Evolutionary conservation across 2,329 filamentous ascomycete species (phyloP), one percentile per base, ranked within the genome.

Genomic region (Leptographium radiaticola): DNA sequence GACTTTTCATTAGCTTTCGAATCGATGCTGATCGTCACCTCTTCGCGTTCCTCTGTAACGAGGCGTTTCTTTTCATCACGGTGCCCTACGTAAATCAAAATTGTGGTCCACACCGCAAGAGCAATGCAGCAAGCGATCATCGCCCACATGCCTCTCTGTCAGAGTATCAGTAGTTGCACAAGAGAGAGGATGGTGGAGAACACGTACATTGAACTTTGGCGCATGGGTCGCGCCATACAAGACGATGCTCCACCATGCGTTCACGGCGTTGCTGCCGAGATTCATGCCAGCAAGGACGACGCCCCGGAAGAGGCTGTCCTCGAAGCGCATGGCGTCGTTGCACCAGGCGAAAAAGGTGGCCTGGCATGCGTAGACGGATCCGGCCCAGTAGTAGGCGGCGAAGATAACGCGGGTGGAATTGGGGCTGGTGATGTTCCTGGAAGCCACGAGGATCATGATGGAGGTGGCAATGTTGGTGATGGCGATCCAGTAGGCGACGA

Each of bases 311-410:
- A 81, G 74, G 20, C 77, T 75, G 56, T 85, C 78, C 60, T 86
- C 77, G 53, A 77, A 75, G 9, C 80, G 73, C 69, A 85, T 77
- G 2, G 80, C 79, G 60, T 87, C 84, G 59, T 88, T 87, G 25
- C 81, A 84, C 84, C 84, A 87, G 0, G 84, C 84, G 59, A 88
- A 87, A 60, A 87, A 87, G 0, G 80, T 84, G 0, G 84, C 83
- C 65, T 88, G 83, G 61, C 83, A 85, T 0, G 84, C 83, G 59
- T 87, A 87, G 0, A 86, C 80, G 4, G 76, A 71, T 1, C 84
- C 84, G 0, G 83, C 80, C 77, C 79, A 83, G 64, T 86, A 87
- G 60, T 86, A 87, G 5, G 82, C 81, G 0, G 65, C 81, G 57
- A 87, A 84, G 0, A 80, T 74, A 1, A 77, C 69, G 0, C 73